Conservation (phyloP, 2,329 filamentous ascomycete species). For the Penicillium occitanis region DNA sequence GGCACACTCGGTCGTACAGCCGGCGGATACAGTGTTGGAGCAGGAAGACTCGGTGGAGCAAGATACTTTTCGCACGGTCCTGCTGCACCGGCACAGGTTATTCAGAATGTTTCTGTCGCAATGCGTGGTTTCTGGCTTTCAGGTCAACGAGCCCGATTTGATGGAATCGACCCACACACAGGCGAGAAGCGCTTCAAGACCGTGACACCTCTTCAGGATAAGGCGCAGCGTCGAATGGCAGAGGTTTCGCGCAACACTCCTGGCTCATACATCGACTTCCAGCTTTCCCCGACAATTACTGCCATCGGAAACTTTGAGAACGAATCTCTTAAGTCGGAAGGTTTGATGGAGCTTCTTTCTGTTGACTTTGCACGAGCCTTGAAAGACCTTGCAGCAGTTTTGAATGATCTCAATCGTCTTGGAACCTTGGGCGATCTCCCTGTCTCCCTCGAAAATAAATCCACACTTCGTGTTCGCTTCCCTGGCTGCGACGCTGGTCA, state of each 20-base stretch:
- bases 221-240: conserved; percentile 67
- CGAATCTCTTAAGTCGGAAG: conserved; percentile 73
- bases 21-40: conserved; percentile 79
- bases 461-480: conserved; percentile 77
- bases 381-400: conserved; percentile 75
- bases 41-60: conserved; percentile 67
- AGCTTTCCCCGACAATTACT: conserved; percentile 83
- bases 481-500: conserved; percentile 83
- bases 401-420: conserved; percentile 78
- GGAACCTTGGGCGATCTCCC: conserved; percentile 79
- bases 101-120: conserved; percentile 92
- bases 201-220: conserved; percentile 72
- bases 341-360: conserved; percentile 80
- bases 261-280: conserved; percentile 86
- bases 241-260: conserved; percentile 54
- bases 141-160: conserved; percentile 82
- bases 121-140: conserved; percentile 91
- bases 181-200: conserved; percentile 78
- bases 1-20: conserved; percentile 80
- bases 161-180: conserved; percentile 66
- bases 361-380: conserved; percentile 84
- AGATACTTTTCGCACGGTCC: conserved; percentile 90
- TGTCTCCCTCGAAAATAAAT: conserved; percentile 67
- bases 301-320: conserved; percentile 63
- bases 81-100: conserved; percentile 80